Evolutionary conservation across 805 yeast genomes (phyloP).

Genomic region (Sungouiella blattae): DNA sequence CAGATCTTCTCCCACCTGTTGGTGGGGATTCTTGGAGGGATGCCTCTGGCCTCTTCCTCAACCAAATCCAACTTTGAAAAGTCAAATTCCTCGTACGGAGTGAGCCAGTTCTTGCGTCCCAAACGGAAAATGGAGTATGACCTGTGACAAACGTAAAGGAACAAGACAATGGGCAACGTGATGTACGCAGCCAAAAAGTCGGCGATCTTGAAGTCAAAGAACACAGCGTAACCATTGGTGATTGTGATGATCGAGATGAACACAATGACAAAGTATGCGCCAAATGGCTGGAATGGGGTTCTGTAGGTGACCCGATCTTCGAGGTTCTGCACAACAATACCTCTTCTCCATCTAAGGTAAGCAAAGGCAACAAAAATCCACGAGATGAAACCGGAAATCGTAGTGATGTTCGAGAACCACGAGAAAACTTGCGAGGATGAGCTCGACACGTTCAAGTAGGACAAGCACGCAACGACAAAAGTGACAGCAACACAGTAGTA

Average conservation of each 20-base stretch:
- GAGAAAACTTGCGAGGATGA: conserved; percentile 52
- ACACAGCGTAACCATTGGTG: conserved; percentile 73
- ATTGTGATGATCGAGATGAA: conserved; percentile 51
- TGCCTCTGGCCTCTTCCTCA: conserved; percentile 48
- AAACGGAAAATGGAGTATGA: conserved; percentile 31
- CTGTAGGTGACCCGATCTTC: conserved; percentile 56
- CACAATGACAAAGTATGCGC: conserved; percentile 51
- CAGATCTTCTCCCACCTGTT: conserved; percentile 43
- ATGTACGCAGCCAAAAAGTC: conserved; percentile 73
- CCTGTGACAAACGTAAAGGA: conserved; percentile 58
- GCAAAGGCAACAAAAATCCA: conserved; percentile 56
- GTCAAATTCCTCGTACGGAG: conserved; percentile 57
- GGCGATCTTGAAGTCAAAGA: conserved; percentile 52
- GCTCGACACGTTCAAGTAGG: conserved; percentile 54
- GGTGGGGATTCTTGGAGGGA: conserved; percentile 35
- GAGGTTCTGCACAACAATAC: conserved; percentile 50
- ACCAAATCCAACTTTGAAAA: conserved; percentile 56
- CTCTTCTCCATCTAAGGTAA: conserved; percentile 62
- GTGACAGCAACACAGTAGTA: conserved; percentile 30
- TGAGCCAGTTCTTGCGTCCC: conserved; percentile 34
- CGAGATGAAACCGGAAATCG: conserved; percentile 63
- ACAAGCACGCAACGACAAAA: conserved; percentile 40
- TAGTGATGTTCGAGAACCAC: conserved; percentile 64
- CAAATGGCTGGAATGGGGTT: conserved; percentile 54
- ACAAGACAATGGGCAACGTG: conserved; percentile 55